Percentiles rank a stretch among this genome's conserved stretches.
These are phyloP conservation scores for Eurotiales sp. DNA, from an alignment of 2,329 filamentous ascomycete genomes.

Conservation along the genomic window DNA sequence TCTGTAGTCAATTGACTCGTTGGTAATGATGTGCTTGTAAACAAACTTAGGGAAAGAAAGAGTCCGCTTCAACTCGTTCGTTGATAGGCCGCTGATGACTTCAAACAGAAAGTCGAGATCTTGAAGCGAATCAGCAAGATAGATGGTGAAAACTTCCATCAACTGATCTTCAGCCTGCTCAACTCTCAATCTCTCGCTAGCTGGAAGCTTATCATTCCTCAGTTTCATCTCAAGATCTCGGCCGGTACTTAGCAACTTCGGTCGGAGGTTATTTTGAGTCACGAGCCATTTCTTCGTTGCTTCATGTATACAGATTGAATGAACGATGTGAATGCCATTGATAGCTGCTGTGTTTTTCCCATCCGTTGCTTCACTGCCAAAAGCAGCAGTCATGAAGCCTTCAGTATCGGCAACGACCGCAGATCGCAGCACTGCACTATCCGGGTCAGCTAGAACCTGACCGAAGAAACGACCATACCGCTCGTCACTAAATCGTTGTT, in stretches of 20 bases:
- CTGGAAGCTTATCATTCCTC: slow-evolving; percentile 64
- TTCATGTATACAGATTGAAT: slow-evolving; percentile 68
- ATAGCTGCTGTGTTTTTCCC: slow-evolving; percentile 74
- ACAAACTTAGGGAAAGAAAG: slow-evolving; percentile 77
- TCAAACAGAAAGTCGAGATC: slow-evolving; percentile 82
- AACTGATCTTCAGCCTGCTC: slow-evolving; percentile 87
- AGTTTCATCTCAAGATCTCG: slow-evolving; percentile 75
- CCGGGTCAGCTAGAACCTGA: slow-evolving; percentile 73
- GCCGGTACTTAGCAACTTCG: slow-evolving; percentile 59
- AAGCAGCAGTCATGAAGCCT: slow-evolving; percentile 62
- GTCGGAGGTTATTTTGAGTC: slow-evolving; percentile 55
- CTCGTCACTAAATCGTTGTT: slow-evolving; percentile 75
- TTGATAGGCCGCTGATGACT: slow-evolving; percentile 77
- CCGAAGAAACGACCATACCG: slow-evolving; percentile 88
- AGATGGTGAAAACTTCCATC: slow-evolving; percentile 78
- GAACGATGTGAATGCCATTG: slow-evolving; percentile 81
- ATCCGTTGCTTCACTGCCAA: slow-evolving; percentile 61
- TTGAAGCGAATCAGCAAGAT: slow-evolving; percentile 68
- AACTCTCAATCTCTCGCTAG: slow-evolving; percentile 73
- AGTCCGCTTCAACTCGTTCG: slow-evolving; percentile 74
- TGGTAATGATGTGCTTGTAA: slow-evolving; percentile 79
- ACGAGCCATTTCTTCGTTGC: slow-evolving; percentile 65
- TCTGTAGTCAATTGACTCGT: slow-evolving; percentile 80
- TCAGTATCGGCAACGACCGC: slow-evolving; percentile 71
- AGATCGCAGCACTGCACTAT: slow-evolving; percentile 70